A percentile compares a stretch with the other conserved stretches of the same genome.
These are phyloP conservation scores for Pythium rishiriense DNA, from an alignment of 352 stramenopile species.

Conservation along the genomic window DNA sequence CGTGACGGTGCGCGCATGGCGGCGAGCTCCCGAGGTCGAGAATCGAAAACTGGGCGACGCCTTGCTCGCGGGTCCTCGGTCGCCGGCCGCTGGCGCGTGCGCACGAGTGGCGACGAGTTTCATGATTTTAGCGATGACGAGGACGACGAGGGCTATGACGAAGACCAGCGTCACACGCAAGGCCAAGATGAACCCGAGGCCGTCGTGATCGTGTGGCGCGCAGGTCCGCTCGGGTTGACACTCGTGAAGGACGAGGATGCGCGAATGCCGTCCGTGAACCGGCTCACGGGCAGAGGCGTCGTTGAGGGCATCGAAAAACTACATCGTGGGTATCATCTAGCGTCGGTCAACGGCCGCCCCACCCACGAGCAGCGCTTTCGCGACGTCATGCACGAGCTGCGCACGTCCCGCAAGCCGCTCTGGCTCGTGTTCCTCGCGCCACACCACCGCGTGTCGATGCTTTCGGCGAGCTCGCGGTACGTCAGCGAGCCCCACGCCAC, in stretches of 20 bases:
- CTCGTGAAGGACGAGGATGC: slow-evolving; percentile 53
- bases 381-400: slow-evolving; percentile 38
- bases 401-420: slow-evolving; percentile 43
- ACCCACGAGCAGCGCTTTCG: slow-evolving; percentile 33
- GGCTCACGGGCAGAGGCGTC: slow-evolving; percentile 65
- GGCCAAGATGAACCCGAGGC: slow-evolving; percentile 5
- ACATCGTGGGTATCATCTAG: slow-evolving; percentile 45
- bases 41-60: not conserved
- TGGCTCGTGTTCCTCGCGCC: slow-evolving; percentile 49
- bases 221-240: slow-evolving; percentile 50
- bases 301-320: slow-evolving; percentile 41
- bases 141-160: not conserved
- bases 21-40: not conserved
- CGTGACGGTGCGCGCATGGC: slow-evolving; percentile 11
- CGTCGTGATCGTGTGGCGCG: slow-evolving; percentile 53
- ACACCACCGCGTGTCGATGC: slow-evolving; percentile 12
- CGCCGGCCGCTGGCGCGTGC: slow-evolving; percentile 6
- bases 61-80: not conserved
- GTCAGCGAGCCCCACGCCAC: not conserved
- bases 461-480: slow-evolving; percentile 2
- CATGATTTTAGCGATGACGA: slow-evolving; percentile 19
- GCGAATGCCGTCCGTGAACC: slow-evolving; percentile 52
- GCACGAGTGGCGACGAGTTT: slow-evolving; percentile 20
- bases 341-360: slow-evolving; percentile 49
- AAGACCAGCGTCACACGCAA: not conserved